Evolutionary conservation across 768 basidiomycete species (phyloP), one percentile per base, ranked within the genome.

Genomic region (Cystobasidium onofrii): DNA sequence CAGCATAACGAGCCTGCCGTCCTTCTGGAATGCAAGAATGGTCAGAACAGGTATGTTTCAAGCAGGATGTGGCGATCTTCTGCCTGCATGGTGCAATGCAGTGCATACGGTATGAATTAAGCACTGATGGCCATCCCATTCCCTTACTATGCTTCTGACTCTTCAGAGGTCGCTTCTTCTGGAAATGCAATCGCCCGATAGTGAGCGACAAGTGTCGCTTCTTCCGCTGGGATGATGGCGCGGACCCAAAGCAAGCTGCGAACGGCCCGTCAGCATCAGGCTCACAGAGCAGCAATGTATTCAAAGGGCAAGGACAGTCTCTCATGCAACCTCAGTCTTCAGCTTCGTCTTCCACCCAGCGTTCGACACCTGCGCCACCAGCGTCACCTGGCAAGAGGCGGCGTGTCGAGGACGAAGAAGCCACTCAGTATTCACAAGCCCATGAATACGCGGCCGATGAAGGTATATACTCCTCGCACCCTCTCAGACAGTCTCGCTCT

Each of bases 121-220:
- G n/a, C n/a, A n/a, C n/a, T n/a, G n/a, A n/a, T n/a, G n/a, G n/a
- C n/a, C n/a, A n/a, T n/a, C n/a, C n/a, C 27, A 34, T 7, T 60
- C 57, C 20, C 2, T 27, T 17, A 13, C 27, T 29, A 29, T 60
- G 18, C 46, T n/a, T n/a, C 46, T 20, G 31, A 39, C 39, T 39
- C n/a, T n/a, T n/a, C 25, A 60, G 57, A 60, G 57, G 57, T 6
- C 57, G 57, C 57, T 60, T 60, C 57, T 60, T 60, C 57, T 60
- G 57, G 57, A 60, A 60, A 20, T 60, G 57, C 57, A 60, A 60
- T 20, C 57, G 57, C 15, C 57, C 57, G 6, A 23, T 60, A 25
- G 57, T 60, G 6, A 60, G 27, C 57, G 57, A 60, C 10, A 60
- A 60, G 33, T 60, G 57, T 29, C 57, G 57, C 57, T 60, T 60